Evolutionary conservation across 1,284 basidiomycete genomes (phyloP).

Genomic region (Leccinum subatratum): DNA sequence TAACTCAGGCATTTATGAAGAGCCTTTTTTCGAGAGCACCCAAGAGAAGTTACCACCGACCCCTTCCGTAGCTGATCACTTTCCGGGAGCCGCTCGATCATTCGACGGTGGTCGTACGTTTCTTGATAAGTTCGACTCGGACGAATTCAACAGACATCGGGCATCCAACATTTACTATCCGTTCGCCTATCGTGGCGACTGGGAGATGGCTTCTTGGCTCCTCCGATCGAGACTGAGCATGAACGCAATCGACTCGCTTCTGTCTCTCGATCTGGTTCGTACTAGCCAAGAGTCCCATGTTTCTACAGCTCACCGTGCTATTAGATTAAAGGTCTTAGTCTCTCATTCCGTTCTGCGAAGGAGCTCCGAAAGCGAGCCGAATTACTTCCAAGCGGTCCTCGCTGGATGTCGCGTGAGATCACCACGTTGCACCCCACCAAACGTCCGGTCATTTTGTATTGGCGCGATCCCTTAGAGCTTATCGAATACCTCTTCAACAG

Average conservation of each 20-base stretch:
- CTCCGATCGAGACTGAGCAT: neutral
- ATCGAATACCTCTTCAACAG: slow-evolving; percentile 1
- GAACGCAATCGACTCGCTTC: neutral
- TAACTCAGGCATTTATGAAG: neutral
- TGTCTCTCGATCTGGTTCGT: neutral
- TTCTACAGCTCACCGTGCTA: neutral
- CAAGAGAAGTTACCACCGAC: neutral
- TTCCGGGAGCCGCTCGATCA: neutral
- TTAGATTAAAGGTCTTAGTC: neutral
- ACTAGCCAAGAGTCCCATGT: neutral
- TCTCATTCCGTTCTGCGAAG: neutral
- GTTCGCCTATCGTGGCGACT: neutral
- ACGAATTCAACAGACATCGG: neutral
- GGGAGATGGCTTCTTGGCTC: neutral
- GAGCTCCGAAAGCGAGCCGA: slow-evolving; percentile 1
- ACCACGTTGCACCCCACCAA: neutral
- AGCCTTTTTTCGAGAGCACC: neutral
- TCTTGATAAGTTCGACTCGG: neutral
- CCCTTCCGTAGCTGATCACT: neutral
- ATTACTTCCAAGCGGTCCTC: slow-evolving; percentile 1
- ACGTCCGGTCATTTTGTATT: neutral
- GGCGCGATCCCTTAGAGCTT: neutral
- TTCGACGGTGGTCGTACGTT: neutral
- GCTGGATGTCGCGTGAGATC: neutral
- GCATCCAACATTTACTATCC: neutral